phyloP scores from a whole-genome alignment of 352 stramenopile species.

The Phytopythium litorale region DNA sequence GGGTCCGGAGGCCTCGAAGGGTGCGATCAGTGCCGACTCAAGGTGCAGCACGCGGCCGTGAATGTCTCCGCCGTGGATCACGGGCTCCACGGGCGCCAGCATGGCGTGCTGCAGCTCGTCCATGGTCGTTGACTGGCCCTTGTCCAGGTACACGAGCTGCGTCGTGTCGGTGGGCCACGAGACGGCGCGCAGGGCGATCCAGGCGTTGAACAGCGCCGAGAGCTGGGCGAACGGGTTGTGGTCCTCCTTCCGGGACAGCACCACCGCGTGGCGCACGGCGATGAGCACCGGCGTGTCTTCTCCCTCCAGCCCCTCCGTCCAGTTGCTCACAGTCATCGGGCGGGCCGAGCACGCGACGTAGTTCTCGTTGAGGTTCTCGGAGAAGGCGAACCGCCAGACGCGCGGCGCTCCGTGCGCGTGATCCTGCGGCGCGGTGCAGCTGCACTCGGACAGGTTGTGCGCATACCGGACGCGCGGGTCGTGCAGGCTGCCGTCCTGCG shows the following conservation, averaged over 20 bases:
- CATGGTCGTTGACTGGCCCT: conserved; percentile 31
- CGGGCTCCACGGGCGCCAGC: conserved; percentile 17
- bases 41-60: background rate
- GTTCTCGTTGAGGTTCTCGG: conserved; percentile 1
- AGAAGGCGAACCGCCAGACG: conserved; percentile 1
- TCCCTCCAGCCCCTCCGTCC: background rate
- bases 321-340: conserved; percentile 1
- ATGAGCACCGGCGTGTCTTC: background rate
- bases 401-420: conserved; percentile 3
- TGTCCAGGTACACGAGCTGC: conserved; percentile 40
- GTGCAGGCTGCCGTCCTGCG: conserved; percentile 21
- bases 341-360: conserved; percentile 7
- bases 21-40: conserved; percentile 17
- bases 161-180: background rate
- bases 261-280: background rate
- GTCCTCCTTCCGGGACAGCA: conserved; percentile 19
- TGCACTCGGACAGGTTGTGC: conserved; percentile 20
- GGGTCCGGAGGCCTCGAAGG: conserved; percentile 33
- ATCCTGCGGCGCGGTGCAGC: conserved; percentile 16
- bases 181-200: conserved; percentile 26
- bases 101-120: conserved; percentile 40
- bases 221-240: conserved; percentile 60
- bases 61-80: conserved; percentile 13
- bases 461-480: conserved; percentile 31
- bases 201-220: conserved; percentile 35